These are phyloP conservation scores for Ajuga reptans DNA, from an alignment of 305 asterid species.

Conservation along the genomic window DNA sequence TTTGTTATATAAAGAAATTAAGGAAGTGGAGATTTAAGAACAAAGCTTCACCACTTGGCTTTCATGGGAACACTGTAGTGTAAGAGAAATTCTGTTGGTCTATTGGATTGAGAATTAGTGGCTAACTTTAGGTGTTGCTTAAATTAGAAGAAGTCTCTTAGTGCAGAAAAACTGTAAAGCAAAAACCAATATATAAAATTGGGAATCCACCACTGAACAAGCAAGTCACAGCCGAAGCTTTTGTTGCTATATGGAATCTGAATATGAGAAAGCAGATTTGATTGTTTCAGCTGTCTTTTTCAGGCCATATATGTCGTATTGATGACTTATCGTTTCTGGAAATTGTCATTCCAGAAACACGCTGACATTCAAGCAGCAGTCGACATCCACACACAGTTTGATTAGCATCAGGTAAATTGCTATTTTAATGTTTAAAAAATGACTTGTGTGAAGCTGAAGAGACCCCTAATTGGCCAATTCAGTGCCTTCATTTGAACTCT, in stretches of 20 bases:
- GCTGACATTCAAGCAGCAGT: constrained; percentile 4
- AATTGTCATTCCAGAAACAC: too few species aligned
- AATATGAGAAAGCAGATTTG: neutral
- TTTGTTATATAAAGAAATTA: neutral
- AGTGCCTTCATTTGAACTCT: neutral
- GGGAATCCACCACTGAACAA: neutral
- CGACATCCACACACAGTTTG: neutral
- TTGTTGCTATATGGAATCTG: neutral
- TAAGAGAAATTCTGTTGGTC: too few species aligned
- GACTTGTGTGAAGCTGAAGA: neutral
- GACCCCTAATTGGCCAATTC: too few species aligned
- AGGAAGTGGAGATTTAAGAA: too few species aligned
- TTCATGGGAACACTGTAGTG: neutral
- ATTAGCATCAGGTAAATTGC: neutral
- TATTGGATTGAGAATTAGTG: too few species aligned
- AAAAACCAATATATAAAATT: neutral
- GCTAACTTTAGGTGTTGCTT: too few species aligned
- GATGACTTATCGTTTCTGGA: neutral
- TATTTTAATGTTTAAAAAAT: neutral
- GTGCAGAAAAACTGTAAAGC: neutral
- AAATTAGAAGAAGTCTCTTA: neutral
- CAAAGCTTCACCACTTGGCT: neutral
- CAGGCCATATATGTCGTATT: neutral
- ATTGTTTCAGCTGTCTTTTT: constrained; percentile 1
- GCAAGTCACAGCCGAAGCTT: neutral